Conservation (phyloP, 2,329 filamentous ascomycete species). For the Blastomyces silverae region DNA sequence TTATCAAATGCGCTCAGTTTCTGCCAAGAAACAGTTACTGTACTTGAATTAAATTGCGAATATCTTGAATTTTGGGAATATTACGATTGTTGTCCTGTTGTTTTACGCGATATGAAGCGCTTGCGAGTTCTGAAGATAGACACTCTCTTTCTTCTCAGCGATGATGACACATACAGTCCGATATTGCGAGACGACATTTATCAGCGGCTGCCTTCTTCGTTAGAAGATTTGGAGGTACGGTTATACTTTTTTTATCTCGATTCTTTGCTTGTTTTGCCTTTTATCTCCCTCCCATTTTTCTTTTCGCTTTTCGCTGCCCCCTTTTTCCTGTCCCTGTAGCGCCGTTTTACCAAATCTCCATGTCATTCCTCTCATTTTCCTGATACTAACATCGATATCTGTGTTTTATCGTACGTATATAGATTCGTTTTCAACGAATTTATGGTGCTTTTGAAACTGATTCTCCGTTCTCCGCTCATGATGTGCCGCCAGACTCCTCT, state of each 20-base stretch:
- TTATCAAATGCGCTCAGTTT: neutral
- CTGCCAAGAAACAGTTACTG: neutral
- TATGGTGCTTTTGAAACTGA: neutral
- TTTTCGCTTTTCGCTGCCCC: neutral
- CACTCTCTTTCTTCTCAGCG: neutral
- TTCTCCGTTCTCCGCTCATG: neutral
- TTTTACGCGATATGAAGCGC: neutral
- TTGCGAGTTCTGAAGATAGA: neutral
- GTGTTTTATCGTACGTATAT: neutral
- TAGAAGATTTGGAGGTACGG: conserved; percentile 5
- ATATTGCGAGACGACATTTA: neutral
- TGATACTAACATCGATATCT: neutral
- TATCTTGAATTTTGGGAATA: neutral
- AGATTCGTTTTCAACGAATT: neutral
- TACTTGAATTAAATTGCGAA: neutral
- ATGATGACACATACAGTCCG: neutral
- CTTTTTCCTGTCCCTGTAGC: neutral
- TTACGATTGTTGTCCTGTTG: neutral
- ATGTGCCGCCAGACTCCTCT: neutral
- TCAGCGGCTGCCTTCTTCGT: neutral
- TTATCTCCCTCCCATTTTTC: neutral
- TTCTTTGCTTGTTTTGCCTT: neutral
- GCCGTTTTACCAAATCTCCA: neutral
- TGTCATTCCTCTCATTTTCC: neutral
- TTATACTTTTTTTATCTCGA: neutral